Percentiles rank a stretch among this genome's conserved stretches.
Evolutionary conservation across 257 asterid genomes (phyloP).

Genomic region (Ehretia macrophylla): DNA sequence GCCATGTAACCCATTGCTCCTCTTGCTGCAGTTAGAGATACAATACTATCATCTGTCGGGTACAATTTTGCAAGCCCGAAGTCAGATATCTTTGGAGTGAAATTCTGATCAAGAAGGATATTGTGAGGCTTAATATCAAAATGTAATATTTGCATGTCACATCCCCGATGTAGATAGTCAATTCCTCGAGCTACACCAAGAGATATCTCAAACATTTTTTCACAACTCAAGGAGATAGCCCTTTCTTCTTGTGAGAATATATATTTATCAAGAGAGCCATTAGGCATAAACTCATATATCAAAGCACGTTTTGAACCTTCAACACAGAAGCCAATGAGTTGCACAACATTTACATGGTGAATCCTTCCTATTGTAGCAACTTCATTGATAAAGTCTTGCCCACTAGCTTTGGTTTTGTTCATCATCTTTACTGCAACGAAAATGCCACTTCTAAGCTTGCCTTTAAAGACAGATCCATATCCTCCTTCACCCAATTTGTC

Average conservation of each 20-base stretch:
- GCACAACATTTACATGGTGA: conserved; percentile 64
- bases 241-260: conserved; percentile 39
- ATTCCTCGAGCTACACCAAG: conserved; percentile 62
- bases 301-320: conserved; percentile 65
- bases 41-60: background rate
- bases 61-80: conserved; percentile 8
- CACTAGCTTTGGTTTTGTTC: conserved; percentile 42
- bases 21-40: conserved; percentile 3
- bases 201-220: conserved; percentile 45
- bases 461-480: conserved; percentile 61
- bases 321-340: conserved; percentile 64
- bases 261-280: conserved; percentile 44
- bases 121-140: conserved; percentile 8
- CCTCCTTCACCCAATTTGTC: conserved; percentile 60
- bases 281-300: conserved; percentile 61
- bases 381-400: conserved; percentile 68
- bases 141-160: conserved; percentile 8
- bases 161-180: conserved; percentile 67
- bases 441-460: conserved; percentile 51
- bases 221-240: conserved; percentile 44
- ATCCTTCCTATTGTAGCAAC: conserved; percentile 63
- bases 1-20: conserved; percentile 8
- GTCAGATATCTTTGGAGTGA: conserved; percentile 10
- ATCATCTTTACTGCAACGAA: conserved; percentile 63
- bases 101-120: conserved; percentile 3